Evolutionary conservation across 495 filamentous ascomycete genomes (phyloP), one percentile per base, ranked within the genome.

Genomic region (Margaritispora aquatica): DNA sequence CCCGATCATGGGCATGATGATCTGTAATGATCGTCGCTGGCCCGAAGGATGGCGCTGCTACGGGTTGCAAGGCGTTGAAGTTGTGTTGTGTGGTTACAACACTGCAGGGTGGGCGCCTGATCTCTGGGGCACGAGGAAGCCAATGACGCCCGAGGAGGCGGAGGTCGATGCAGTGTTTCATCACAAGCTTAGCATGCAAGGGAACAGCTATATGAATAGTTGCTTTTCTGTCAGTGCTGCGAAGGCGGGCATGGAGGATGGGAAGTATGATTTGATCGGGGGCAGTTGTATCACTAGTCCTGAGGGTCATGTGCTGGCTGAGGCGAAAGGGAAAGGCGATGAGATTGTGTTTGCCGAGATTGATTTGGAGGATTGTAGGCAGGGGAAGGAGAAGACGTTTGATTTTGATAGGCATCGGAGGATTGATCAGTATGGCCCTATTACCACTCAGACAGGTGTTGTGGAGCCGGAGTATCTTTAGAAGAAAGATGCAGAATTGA

Each of bases 1-100:
- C 63, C 76, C 77, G 1, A 75, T 80, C 27, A 44, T 78, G 24
- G 77, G 77, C 1, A 78, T 80, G 75, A 67, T 80, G 67, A 76
- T 80, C 60, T 79, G 77, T 67, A 80, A 79, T 55, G 77, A 79
- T 61, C 61, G 76, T 5, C 70, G 75, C 24, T 80, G 77, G 77
- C 69, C 74, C 8, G 77, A 80, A 53, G 69, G 68, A 1, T 80
- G 77, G 76, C 65, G 77, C 1, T 69, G 69, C 9, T 70, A 74
- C 57, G 73, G 74, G 0, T 68, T 80, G 2, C 74, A 80, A 56
- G 77, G 77, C 11, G 69, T 72, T 9, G 77, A 80, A 59, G 62
- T 80, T 54, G 66, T 80, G 8, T 65, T 75, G 20, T 74, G 71
- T 56, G 77, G 77, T 0, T 80, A 74, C 65, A 80, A 80, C 57